These are phyloP conservation scores for Ceriops decandra DNA, from an alignment of 345 rosid species.

Conservation along the genomic window DNA sequence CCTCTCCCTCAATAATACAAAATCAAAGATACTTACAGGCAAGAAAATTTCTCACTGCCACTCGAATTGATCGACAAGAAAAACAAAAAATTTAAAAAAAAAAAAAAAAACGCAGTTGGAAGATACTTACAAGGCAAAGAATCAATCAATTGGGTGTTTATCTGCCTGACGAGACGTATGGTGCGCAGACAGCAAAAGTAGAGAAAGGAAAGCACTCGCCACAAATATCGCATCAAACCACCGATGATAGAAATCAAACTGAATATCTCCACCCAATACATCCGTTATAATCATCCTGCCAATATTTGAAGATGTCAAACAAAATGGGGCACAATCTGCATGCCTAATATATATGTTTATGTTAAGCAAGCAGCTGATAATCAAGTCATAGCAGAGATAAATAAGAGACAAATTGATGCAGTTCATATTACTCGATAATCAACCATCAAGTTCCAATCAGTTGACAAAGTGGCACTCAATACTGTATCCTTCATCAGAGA, in stretches of 20 bases:
- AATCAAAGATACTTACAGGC: no score
- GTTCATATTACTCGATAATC: no score
- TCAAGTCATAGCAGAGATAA: background rate
- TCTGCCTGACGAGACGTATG: conserved; percentile 95
- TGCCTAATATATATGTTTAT: background rate
- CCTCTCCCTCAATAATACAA: no score
- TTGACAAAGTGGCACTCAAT: no score
- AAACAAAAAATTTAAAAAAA: background rate
- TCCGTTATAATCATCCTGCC: conserved; percentile 91
- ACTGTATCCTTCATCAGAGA: no score
- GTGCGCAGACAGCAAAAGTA: conserved; percentile 88
- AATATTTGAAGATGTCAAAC: conserved; percentile 19
- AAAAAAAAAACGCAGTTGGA: background rate
- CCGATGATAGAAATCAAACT: conserved; percentile 93
- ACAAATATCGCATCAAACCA: conserved; percentile 97
- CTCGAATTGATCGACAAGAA: conserved; percentile 1
- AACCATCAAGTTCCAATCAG: no score
- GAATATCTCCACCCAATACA: conserved; percentile 95
- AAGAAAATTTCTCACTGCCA: background rate
- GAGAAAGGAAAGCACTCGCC: conserved; percentile 93
- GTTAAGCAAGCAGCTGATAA: background rate
- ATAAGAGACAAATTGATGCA: no score
- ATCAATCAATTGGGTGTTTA: conserved; percentile 83
- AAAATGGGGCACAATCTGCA: conserved; percentile 1
- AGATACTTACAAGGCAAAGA: conserved; percentile 27